Conservation (phyloP, 345 rosid genomes). For the Aegle marmelos region DNA sequence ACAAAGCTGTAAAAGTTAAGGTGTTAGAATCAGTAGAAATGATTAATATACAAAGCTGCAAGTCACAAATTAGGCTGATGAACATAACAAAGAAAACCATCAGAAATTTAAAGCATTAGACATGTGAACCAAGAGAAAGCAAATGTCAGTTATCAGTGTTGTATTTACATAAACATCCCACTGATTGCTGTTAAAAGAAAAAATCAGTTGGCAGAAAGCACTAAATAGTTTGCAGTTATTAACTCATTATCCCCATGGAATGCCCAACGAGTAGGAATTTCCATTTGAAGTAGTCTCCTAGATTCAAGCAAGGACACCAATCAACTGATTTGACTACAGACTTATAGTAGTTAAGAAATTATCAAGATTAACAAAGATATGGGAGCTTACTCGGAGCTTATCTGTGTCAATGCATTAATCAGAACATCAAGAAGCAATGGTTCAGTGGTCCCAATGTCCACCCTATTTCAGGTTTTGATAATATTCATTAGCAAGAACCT, state of each 20-base stretch:
- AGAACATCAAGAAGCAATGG: constrained; percentile 78
- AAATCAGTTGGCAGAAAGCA: neutral
- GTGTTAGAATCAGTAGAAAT: neutral
- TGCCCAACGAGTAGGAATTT: neutral
- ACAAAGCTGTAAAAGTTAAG: constrained; percentile 44
- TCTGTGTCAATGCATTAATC: constrained; percentile 84
- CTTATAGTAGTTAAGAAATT: neutral
- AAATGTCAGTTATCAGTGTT: neutral
- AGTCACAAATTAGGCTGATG: neutral
- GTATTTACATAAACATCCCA: neutral
- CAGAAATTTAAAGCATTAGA: neutral
- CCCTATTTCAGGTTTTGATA: constrained; percentile 43
- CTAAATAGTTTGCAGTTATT: neutral
- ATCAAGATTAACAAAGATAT: neutral
- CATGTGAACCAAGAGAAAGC: neutral
- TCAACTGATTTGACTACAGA: neutral
- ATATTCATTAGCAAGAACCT: constrained; percentile 11
- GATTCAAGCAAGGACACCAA: neutral
- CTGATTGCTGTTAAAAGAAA: neutral
- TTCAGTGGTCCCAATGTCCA: constrained; percentile 78
- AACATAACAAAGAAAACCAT: neutral
- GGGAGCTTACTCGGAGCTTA: constrained; percentile 80
- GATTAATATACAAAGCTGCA: neutral
- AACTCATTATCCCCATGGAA: neutral
- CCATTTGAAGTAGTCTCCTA: neutral